Evolutionary conservation across 208 protist species (phyloP).

Genomic region (Lotmaria passim): DNA sequence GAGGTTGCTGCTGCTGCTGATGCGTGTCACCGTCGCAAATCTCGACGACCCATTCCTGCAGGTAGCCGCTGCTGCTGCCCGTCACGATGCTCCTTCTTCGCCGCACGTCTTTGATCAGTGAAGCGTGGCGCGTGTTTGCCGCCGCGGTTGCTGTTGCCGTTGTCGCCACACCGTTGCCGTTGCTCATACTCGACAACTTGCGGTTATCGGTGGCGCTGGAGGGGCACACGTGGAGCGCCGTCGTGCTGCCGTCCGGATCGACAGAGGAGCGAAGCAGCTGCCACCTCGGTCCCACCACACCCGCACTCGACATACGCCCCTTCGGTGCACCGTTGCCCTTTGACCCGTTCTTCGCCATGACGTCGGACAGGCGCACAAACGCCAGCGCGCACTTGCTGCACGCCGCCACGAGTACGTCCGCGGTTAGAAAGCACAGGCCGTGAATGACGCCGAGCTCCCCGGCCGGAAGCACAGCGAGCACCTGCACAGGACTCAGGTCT

Average conservation of each 20-base stretch:
- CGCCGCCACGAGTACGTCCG: conserved; percentile 23
- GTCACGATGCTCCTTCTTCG: conserved; percentile 35
- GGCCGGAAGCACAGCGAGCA: conserved; percentile 32
- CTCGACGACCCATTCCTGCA: conserved; percentile 53
- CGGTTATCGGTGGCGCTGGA: conserved; percentile 1
- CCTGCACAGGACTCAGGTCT: conserved; percentile 25
- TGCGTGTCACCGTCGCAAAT: conserved; percentile 4
- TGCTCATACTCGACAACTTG: conserved; percentile 2
- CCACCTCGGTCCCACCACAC: conserved; percentile 6
- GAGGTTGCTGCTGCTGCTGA: neutral
- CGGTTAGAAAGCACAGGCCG: conserved; percentile 20
- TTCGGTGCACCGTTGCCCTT: neutral
- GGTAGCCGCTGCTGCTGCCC: conserved; percentile 64
- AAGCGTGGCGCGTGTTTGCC: neutral
- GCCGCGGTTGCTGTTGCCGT: neutral
- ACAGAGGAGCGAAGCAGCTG: conserved; percentile 21
- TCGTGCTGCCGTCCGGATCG: conserved; percentile 31
- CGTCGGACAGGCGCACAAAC: conserved; percentile 17
- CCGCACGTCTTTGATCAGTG: neutral
- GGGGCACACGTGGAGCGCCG: conserved; percentile 31
- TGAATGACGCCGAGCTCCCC: conserved; percentile 30
- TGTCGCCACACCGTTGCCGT: neutral
- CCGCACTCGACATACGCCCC: neutral
- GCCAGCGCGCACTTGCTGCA: conserved; percentile 27
- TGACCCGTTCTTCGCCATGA: neutral